Evolutionary conservation across 805 yeast species (phyloP).

Genomic region (Candida maesae): DNA sequence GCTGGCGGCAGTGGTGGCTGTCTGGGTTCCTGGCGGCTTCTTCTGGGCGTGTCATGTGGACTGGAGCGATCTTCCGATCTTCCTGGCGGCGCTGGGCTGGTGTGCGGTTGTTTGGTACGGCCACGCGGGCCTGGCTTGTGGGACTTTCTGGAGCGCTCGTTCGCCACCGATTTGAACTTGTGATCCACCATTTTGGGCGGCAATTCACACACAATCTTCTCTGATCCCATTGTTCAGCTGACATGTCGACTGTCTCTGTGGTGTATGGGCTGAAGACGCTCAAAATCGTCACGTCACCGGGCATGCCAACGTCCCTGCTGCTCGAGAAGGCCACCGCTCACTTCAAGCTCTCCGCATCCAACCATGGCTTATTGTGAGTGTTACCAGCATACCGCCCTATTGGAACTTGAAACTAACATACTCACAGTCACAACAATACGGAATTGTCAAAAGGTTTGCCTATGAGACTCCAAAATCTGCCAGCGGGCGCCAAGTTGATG

Average conservation of each 20-base stretch:
- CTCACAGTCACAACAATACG: constrained; percentile 29
- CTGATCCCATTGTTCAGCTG: too few relatives aligned
- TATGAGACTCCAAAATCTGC: constrained; percentile 38
- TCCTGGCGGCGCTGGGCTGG: too few relatives aligned
- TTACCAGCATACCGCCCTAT: not conserved
- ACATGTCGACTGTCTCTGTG: constrained; percentile 37
- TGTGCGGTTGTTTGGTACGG: constrained; percentile 1
- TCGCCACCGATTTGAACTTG: not conserved
- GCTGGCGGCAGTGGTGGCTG: too few relatives aligned
- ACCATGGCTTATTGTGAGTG: constrained; percentile 25
- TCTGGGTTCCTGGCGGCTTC: too few relatives aligned
- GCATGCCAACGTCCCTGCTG: constrained; percentile 35
- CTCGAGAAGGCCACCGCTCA: constrained; percentile 32
- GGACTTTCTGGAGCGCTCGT: not conserved
- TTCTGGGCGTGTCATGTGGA: too few relatives aligned
- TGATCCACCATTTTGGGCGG: too few relatives aligned
- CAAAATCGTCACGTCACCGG: constrained; percentile 34
- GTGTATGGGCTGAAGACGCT: constrained; percentile 31
- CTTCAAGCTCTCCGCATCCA: constrained; percentile 31
- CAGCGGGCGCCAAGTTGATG: constrained; percentile 41
- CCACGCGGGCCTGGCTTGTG: not conserved
- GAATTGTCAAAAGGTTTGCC: constrained; percentile 39
- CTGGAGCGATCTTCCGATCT: too few relatives aligned
- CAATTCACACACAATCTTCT: not conserved
- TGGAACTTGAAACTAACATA: not conserved